Base-by-base conservation (phyloP, 169 alveolate species). In the Amoebophrya sp. region DNA sequence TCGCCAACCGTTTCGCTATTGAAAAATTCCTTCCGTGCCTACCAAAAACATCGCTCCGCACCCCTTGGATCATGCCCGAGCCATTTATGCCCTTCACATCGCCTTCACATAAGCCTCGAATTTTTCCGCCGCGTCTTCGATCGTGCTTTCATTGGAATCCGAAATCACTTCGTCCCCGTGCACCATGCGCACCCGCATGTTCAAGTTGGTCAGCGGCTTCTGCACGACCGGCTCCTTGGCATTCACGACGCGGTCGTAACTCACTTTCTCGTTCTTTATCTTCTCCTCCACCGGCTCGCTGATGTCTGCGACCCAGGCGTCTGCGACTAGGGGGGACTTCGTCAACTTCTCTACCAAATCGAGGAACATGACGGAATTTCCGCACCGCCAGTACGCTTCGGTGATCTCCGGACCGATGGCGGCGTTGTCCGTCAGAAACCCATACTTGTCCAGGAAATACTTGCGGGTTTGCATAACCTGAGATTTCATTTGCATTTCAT, bases 361-460 rank as follows among this genome's bases (percentile, higher is more conserved):
- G 23, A 83, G 54, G 54, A 83, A 83, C 90, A 39, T 39, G 33
- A 0, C 90, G 55, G 40, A 29, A 40, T 83, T 83, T 40, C 90
- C 90, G 55, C 40, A 32, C 38, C 54, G 47, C 90, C 90, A 83
- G 54, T 83, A 83, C 54, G 35, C 41, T 32, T 83, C 90, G 23
- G 90, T 32, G 33, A 83, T 41, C 38, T 33, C 90, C 23, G 47
- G 47, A 25, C 90, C 90, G 54, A 83, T 32, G 39, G 12, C 3
- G 35, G 90, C 33, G 54, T 83, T 83, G 90, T 83, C 90, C 23
- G 39, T 32, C 18, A 77, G 2, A 32, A 32, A 77, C 40, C 89
- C 89, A 39, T 35, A 32, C 89, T 77, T 32, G 40, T 77, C 40
- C 38, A 77, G 89, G 40, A 77, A 77, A 39, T 77, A 32, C 40